Evolutionary conservation across 148 eudicot species (phyloP).

Genomic region (Fallopia convolvulus): DNA sequence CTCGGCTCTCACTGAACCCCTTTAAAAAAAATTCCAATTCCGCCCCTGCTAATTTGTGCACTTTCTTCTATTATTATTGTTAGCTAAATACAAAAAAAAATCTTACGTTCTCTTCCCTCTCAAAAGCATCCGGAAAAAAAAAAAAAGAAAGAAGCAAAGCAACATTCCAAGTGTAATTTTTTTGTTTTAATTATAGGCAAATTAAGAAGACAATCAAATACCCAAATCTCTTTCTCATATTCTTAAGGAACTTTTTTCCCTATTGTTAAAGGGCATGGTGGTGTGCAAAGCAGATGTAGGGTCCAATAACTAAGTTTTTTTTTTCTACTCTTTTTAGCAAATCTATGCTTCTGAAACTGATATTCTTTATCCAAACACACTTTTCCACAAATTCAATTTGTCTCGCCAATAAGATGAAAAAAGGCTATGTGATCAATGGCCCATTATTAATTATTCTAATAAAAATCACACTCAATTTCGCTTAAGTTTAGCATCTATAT

Average conservation of each 20-base stretch:
- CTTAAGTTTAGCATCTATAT: neutral
- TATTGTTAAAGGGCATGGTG: neutral
- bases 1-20: no score
- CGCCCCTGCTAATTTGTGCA: no score
- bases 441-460: neutral
- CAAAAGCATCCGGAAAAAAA: neutral
- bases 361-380: slow-evolving; percentile 4
- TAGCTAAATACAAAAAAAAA: neutral
- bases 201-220: neutral
- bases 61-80: neutral
- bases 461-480: neutral
- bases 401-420: slow-evolving; percentile 10
- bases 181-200: neutral
- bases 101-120: neutral
- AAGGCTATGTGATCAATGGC: slow-evolving; percentile 11
- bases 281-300: slow-evolving; percentile 10
- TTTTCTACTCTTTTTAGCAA: slow-evolving; percentile 1
- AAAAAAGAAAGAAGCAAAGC: neutral
- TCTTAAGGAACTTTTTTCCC: neutral
- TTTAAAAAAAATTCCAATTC: no score
- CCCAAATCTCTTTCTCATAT: neutral
- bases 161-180: neutral
- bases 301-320: neutral
- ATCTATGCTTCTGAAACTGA: slow-evolving; percentile 5
- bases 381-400: slow-evolving; percentile 5